Base-by-base conservation (phyloP, 164 flowering plant species). In the Houttuynia cordata region DNA sequence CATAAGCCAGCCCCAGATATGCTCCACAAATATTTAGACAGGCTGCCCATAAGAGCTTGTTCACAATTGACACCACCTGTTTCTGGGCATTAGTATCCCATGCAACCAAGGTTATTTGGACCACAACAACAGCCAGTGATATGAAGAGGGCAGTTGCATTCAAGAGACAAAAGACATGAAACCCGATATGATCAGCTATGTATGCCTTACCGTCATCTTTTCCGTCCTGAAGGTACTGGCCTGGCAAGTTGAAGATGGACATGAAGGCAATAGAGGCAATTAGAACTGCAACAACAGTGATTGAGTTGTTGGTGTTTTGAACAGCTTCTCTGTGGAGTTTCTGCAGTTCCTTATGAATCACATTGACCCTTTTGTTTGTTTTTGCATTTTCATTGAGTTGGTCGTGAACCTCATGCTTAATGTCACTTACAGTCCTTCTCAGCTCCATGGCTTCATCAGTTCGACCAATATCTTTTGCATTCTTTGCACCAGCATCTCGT, bases 11-110 rank as follows among this genome's bases (percentile, higher is more conserved):
- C 8, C 96, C 69, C 14, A 89, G 69, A 40, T 85, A 92, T 17
- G 98, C 86, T 4, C 86, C 92, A 56, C 91, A 87, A 19, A 96
- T 93, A 82, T 88, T 82, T 19, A 83, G 68, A 60, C 91, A 84
- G 21, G 98, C 98, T 49, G 91, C 81, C 98, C 97, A 93, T 92
- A 90, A 88, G 12, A 90, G 79, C 77, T 93, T 93, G 83, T 90
- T 93, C 21, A 88, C 81, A 0, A 93, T 86, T 0, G 94, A 84
- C 18, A 93, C 93, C 4, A 93, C 81, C 75, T 72, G 83, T 66
- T 79, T 82, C 66, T 93, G 98, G 54, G 98, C 90, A 22, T 74
- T 74, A 0, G 98, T 87, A 66, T 93, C 97, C 98, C 98, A 93
- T 1, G 92, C 96, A 52, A 90, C 84, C 73, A 93, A 61, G 34